Evolutionary conservation across 768 basidiomycete genomes (phyloP), one percentile per base, ranked within the genome.

Genomic region (Pulveroboletus ravenelii): DNA sequence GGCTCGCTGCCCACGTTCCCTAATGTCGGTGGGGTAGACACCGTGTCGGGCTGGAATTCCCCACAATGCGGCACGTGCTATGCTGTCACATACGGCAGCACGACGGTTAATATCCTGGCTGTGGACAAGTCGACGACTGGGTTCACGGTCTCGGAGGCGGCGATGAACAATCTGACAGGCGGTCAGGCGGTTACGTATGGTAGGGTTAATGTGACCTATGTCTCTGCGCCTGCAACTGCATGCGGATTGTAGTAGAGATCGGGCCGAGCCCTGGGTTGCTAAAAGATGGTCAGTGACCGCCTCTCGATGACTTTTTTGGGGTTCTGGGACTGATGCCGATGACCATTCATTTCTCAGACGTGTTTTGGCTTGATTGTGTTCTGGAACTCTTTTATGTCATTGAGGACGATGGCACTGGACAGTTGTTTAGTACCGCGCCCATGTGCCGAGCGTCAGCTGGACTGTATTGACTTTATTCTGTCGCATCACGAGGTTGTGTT

Each of bases 71-170:
- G 69, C 10, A 10, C 55, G 3, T 70, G 69, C 48, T 72, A 71
- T 40, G 48, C 54, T 3, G 53, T 72, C 34, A 64, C 61, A 9
- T 70, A 59, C 43, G 49, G 42, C 0, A 37, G 1, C 18, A 73
- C 49, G 38, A 77, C 64, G 44, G 68, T 85, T 62, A 73, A 75
- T 44, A 63, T 85, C 13, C 54, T 79, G 9, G 85, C 78, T 2
- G 72, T 86, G 36, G 85, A 87, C 54, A 64, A 66, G 50, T 70
- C 82, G 12, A 48, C 30, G 32, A 30, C 38, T 2, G 75, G 75
- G 3, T 78, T 78, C 59, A 76, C 74, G 6, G 25, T 56, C 12
- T 67, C 66, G 10, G 8, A 55, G 45, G 20, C 0, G 48, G 66
- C 66, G 45, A 70, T 67, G 68, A 38, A 68, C 45, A 25, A 10